Base-by-base conservation (phyloP, 2,329 filamentous ascomycete species). In the Neopestalotiopsis sp. region DNA sequence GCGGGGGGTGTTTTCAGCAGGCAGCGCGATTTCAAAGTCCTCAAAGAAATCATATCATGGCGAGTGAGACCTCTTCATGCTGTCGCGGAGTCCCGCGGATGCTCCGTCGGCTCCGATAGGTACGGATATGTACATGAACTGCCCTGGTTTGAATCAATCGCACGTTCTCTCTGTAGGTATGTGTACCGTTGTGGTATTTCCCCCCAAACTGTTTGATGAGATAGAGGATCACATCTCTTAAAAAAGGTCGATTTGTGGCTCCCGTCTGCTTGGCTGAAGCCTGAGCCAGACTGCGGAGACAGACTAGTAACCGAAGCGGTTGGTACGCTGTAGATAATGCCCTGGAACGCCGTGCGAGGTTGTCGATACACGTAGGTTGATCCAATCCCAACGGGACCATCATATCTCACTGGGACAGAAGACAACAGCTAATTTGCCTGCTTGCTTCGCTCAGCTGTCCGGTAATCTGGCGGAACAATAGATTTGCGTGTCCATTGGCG, bases 301-400 rank as follows among this genome's bases (percentile, higher is more conserved):
- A 9, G 45, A 20, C 45, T 53, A 53, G 45, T n/a, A n/a, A 53
- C 45, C 45, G 45, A 53, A 53, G 45, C 45, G 45, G 45, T 53
- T 53, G 45, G 45, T 53, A 20, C 45, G n/a, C 45, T 53, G 45
- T n/a, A 53, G 45, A 53, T 53, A 38, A 38, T 53, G 45, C n/a
- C 45, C 45, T 53, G 45, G 45, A 53, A 53, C 45, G 45, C 45
- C 45, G 45, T 53, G 45, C 45, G 45, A 53, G n/a, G n/a, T 53
- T 7, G n/a, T 20, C n/a, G 17, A 20, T 53, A 53, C 45, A 53
- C 45, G 45, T 20, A 53, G 17, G 9, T 53, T 53, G n/a, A 17
- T n/a, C 34, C 34, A 28, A 28, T 28, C 34, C 6, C 6, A 38
- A 10, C 34, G 6, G 34, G 5, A 38, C 34, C 6, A 38, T 38